Base-by-base conservation (phyloP, 2,329 filamentous ascomycete species). In the Fusarium nisikadoi region DNA sequence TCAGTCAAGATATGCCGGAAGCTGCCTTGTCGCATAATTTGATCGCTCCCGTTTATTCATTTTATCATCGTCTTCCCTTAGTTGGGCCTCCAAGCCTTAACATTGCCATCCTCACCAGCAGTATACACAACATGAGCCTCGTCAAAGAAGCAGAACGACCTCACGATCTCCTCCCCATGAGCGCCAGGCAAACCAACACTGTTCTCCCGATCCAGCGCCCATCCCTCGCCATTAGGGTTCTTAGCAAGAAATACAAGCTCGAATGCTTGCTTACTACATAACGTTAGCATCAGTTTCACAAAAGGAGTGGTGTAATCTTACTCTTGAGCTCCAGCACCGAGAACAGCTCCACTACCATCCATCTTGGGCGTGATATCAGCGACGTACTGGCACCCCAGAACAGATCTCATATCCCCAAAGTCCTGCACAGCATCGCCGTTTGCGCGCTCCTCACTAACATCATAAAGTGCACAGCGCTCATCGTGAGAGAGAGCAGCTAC, bases 401-500 rank as follows among this genome's bases (percentile, higher is more conserved):
- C 82, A 66, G 86, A 83, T 35, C 93, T 85, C 78, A 94, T 84
- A 77, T 96, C 93, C 6, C 93, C 93, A 77, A 93, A 91, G 70
- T 89, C 83, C 27, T 80, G 79, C 2, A 83, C 83, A 4, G 89
- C 87, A 4, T 86, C 84, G 14, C 89, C 90, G 23, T 88, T 88
- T 49, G 88, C 87, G n/a, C 85, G 83, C 42, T 88, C 87, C 70
- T 92, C 91, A 52, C 90, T 88, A 61, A 93, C 83, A 68, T 91
- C 88, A 79, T 94, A 94, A 63, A 94, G 86, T 23, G 92, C 91
- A 70, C 94, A 88, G 65, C 89, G 90, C 83, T 96, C 93, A 78
- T 95, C 93, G 65, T 94, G 92, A 2, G 92, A 93, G 14, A 95
- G 82, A 8, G 92, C 92, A 71, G 90, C 94, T 36, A 94, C 87